Evolutionary conservation across 2,329 filamentous ascomycete genomes (phyloP), one percentile per base, ranked within the genome.

Genomic region (Calonectria henricotiae): DNA sequence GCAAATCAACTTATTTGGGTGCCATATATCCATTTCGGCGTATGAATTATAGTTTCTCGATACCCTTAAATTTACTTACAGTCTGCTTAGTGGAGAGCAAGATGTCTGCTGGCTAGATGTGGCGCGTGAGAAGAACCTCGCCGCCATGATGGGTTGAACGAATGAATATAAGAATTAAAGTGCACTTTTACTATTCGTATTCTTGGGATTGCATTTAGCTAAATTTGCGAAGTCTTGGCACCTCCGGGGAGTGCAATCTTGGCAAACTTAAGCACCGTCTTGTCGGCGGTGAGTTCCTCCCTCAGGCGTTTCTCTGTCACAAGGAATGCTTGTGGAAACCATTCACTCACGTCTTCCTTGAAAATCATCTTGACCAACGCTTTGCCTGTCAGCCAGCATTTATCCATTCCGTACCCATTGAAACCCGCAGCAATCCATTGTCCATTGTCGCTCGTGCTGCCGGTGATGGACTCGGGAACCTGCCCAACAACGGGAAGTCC

Each of bases 381-480:
- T 25, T 81, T 81, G 0, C 85, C 86, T 27, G 81, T 85, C 3
- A 86, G 80, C 86, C 86, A 88, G 4, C 85, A 84, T 76, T 84
- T 84, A 3, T 83, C 82, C 85, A 88, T 88, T 3, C 86, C 86
- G 23, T 87, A 85, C 6, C 86, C 86, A 47, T 79, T 82, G 71
- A 84, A 88, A 0, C 85, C 86, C 0, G 84, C 86, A 4, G 84
- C 80, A 12, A 88, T 82, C 86, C 85, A 88, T 72, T 88, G 86
- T 7, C 82, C 82, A 0, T 77, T 73, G 2, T 67, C 72, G 0
- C 55, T 72, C 5, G 37, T 58, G 11, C 74, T 46, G 4, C 67
- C 63, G 0, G 76, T 79, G 2, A 77, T 41, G 5, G 39, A 76
- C 0, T 78, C 81, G 0, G 85, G 71, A 4, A 88, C 75, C 13